These are phyloP conservation scores for Phaeotremella skinneri DNA, from an alignment of 768 basidiomycete genomes.

Conservation along the genomic window DNA sequence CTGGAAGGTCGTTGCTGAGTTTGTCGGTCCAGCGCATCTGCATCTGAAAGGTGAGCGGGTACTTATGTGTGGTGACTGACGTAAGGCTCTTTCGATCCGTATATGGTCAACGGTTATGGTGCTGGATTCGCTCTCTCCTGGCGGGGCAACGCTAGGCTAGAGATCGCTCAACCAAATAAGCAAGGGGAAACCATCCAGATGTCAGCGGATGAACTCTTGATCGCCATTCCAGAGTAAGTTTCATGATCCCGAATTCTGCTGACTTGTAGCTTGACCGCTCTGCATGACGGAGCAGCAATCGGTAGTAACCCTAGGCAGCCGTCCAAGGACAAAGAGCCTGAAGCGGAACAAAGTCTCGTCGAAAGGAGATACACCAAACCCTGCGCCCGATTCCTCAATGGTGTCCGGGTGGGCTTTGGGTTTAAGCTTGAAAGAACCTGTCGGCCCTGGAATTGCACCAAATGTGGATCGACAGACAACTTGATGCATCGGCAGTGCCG, in stretches of 20 bases:
- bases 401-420: slow-evolving; percentile 82
- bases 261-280: slow-evolving; percentile 32
- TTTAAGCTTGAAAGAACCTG: slow-evolving; percentile 80
- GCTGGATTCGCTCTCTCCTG: slow-evolving; percentile 86
- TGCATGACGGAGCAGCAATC: slow-evolving; percentile 48
- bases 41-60: slow-evolving; percentile 73
- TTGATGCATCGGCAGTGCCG: slow-evolving; percentile 76
- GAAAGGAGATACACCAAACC: slow-evolving; percentile 60
- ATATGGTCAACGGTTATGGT: slow-evolving; percentile 65
- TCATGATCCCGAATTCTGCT: background rate
- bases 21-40: slow-evolving; percentile 65
- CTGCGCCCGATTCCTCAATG: slow-evolving; percentile 77
- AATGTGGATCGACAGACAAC: slow-evolving; percentile 56
- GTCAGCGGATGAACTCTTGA: slow-evolving; percentile 70
- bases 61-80: slow-evolving; percentile 6
- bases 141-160: slow-evolving; percentile 69
- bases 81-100: slow-evolving; percentile 78
- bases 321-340: slow-evolving; percentile 12
- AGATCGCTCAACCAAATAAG: slow-evolving; percentile 67
- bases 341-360: slow-evolving; percentile 24
- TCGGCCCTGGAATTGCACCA: slow-evolving; percentile 61
- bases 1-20: slow-evolving; percentile 70
- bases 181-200: slow-evolving; percentile 80
- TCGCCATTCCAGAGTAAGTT: slow-evolving; percentile 80
- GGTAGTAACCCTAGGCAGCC: slow-evolving; percentile 27